Conservation (phyloP, 73 alveolate species). For the Paraurostyla sp. region DNA sequence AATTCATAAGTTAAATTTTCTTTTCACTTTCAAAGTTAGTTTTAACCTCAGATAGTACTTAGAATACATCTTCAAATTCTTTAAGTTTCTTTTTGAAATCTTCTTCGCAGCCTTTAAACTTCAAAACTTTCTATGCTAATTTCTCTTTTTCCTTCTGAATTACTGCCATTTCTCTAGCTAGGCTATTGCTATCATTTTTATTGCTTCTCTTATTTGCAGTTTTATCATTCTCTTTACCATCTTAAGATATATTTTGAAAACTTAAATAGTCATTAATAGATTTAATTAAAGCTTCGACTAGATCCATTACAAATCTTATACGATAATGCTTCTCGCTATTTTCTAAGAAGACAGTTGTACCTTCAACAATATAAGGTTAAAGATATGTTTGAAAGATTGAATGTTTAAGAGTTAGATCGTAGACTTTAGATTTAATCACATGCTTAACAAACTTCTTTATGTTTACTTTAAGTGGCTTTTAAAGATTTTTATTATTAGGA, state of each 20-base stretch:
- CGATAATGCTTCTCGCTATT: constrained; percentile 36
- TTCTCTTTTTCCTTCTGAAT: constrained; percentile 5
- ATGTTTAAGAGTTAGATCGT: neutral
- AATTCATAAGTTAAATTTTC: neutral
- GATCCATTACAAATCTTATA: constrained; percentile 36
- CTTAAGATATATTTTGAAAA: too few relatives aligned
- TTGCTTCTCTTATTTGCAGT: too few relatives aligned
- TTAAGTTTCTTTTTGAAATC: neutral
- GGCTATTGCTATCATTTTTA: too few relatives aligned
- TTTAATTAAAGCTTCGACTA: constrained; percentile 6
- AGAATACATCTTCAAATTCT: neutral
- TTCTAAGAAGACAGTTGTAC: neutral
- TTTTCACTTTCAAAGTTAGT: constrained; percentile 1
- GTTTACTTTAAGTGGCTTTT: neutral
- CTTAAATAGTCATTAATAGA: neutral
- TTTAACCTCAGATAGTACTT: neutral
- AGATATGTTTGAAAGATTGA: neutral
- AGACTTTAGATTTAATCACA: neutral
- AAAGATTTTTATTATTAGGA: too few relatives aligned
- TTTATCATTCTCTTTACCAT: too few relatives aligned
- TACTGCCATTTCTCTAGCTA: too few relatives aligned
- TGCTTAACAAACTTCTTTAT: constrained; percentile 25
- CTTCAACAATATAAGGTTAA: constrained; percentile 16
- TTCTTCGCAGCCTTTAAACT: neutral
- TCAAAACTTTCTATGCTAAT: neutral